Conservation (phyloP, 2,329 filamentous ascomycete genomes). For the Xylaria sp. region DNA sequence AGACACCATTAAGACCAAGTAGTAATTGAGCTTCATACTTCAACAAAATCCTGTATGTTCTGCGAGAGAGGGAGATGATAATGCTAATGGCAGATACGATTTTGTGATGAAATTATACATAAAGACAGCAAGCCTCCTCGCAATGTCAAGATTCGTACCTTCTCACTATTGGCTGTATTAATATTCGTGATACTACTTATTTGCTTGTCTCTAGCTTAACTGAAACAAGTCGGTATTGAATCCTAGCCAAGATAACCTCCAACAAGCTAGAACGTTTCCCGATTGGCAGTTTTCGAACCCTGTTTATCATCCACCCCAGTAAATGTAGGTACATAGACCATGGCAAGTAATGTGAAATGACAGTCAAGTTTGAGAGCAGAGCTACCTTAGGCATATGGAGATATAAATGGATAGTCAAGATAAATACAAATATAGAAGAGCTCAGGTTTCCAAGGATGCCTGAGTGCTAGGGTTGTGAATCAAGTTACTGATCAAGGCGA, state of each 20-base stretch:
- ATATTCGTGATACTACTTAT: background rate
- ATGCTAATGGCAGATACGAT: background rate
- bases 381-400: background rate
- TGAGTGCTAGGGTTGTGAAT: background rate
- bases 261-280: background rate
- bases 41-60: background rate
- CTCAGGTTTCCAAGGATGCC: background rate
- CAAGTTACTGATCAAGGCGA: background rate
- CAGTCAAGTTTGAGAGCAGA: background rate
- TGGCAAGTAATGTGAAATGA: background rate
- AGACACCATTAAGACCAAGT: slow-evolving; percentile 33
- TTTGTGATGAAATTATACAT: background rate
- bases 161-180: background rate
- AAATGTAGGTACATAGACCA: background rate
- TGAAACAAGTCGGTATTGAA: background rate
- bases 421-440: background rate
- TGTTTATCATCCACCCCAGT: background rate
- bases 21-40: slow-evolving; percentile 34
- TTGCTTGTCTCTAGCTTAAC: background rate
- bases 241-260: background rate
- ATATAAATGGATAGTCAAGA: background rate
- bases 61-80: background rate
- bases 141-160: background rate
- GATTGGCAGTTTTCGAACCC: background rate
- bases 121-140: background rate